A percentile compares a stretch with the other conserved stretches of the same genome.
Conservation (phyloP, 768 basidiomycete genomes). For the Leccinum ochraceum region DNA sequence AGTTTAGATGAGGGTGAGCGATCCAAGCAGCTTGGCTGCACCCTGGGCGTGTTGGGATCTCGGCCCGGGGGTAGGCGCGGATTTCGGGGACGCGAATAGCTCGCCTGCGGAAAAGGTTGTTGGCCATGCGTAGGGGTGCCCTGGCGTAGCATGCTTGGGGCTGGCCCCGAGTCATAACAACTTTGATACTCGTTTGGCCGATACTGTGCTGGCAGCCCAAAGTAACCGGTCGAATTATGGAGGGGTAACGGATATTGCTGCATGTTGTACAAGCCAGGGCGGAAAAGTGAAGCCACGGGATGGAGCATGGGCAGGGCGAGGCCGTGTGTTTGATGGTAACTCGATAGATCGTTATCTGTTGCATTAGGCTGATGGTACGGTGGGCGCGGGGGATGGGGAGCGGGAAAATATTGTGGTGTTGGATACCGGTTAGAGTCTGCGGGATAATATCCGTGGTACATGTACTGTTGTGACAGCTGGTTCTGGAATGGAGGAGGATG, state of each 20-base stretch:
- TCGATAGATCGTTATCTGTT: conserved; percentile 34
- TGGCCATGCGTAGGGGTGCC: conserved; percentile 33
- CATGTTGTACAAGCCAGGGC: conserved; percentile 26
- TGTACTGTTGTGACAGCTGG: conserved; percentile 34
- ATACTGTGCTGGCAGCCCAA: conserved; percentile 40
- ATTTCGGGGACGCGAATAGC: conserved; percentile 28
- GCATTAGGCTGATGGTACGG: conserved; percentile 41
- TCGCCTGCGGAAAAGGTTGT: conserved; percentile 31
- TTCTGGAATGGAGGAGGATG: conserved; percentile 35
- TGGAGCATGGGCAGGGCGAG: conserved; percentile 25
- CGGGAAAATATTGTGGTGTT: conserved; percentile 43
- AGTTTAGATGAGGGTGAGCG: conserved; percentile 12
- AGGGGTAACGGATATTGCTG: conserved; percentile 16
- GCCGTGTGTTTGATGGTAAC: conserved; percentile 21
- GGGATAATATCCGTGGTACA: conserved; percentile 37
- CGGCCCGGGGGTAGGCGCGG: conserved; percentile 11
- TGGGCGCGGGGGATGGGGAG: conserved; percentile 39
- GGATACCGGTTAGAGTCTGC: conserved; percentile 40
- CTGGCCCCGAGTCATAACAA: conserved; percentile 42
- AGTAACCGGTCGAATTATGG: conserved; percentile 36
- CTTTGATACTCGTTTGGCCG: conserved; percentile 46
- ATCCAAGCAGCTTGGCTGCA: conserved; percentile 16
- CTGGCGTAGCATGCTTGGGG: conserved; percentile 31
- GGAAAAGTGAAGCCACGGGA: conserved; percentile 21
- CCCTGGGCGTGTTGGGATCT: conserved; percentile 23